These are phyloP conservation scores for Hortaea werneckii DNA, from an alignment of 2,329 filamentous ascomycete species.

Conservation along the genomic window DNA sequence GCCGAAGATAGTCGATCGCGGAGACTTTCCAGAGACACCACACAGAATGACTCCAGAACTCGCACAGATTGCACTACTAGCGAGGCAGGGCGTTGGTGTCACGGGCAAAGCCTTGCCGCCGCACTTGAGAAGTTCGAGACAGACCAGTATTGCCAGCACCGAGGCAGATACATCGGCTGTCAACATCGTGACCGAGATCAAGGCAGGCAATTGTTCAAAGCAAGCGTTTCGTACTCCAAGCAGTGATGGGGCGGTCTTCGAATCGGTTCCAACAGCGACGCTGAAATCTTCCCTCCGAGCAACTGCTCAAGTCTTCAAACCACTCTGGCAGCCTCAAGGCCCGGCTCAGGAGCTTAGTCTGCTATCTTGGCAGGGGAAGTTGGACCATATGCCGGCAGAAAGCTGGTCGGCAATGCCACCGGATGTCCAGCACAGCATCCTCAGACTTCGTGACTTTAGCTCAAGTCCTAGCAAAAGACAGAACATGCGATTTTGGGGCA, in stretches of 20 bases:
- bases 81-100: slow-evolving; percentile 1
- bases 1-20: neutral
- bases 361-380: slow-evolving; percentile 4
- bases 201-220: neutral
- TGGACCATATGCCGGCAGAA: slow-evolving; percentile 4
- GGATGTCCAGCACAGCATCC: slow-evolving; percentile 4
- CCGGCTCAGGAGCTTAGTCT: slow-evolving; percentile 8
- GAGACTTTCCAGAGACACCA: neutral
- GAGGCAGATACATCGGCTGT: neutral
- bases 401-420: slow-evolving; percentile 3
- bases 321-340: slow-evolving; percentile 9
- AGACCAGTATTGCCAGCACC: slow-evolving; percentile 1
- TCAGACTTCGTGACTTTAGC: slow-evolving; percentile 5
- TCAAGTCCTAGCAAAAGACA: slow-evolving; percentile 4
- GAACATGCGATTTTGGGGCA: slow-evolving; percentile 8
- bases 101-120: slow-evolving; percentile 1
- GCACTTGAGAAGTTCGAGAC: neutral
- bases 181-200: neutral
- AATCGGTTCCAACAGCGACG: too few relatives aligned
- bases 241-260: neutral
- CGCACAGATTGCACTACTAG: neutral
- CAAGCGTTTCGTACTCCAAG: neutral
- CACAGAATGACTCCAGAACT: neutral
- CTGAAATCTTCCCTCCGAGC: slow-evolving; percentile 16
- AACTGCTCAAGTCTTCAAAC: slow-evolving; percentile 17